Base-by-base conservation (phyloP, 2,329 filamentous ascomycete genomes). In the Basipetospora chlamydospora region DNA sequence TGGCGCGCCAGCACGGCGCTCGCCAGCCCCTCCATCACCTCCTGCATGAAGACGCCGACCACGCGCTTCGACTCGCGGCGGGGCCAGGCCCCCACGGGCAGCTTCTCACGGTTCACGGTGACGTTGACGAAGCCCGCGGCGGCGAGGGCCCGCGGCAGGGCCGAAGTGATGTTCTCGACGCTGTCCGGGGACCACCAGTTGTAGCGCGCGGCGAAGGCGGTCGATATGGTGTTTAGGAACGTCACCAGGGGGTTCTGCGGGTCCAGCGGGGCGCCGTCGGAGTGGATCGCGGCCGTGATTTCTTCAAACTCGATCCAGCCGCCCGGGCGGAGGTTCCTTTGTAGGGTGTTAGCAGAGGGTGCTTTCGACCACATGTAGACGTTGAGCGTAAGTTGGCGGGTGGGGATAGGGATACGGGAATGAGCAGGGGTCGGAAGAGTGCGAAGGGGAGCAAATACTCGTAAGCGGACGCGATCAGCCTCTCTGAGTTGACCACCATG, bases 401-500 rank as follows among this genome's bases (percentile, higher is more conserved):
- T n/a, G n/a, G n/a, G n/a, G n/a, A n/a, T n/a, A n/a, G n/a, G n/a
- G n/a, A n/a, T n/a, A n/a, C n/a, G n/a, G n/a, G 13, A 29, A 28
- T 29, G 7, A 13, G n/a, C 11, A 22, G 15, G 26, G 16, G 13
- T 15, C 28, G 7, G 17, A 11, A 26, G 34, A 15, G 8, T n/a
- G 32, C 18, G 16, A 25, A 25, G 16, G 21, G 16, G 23, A 13
- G 18, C 7, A 36, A 13, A 7, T 31, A 31, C 35, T 31, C 28
- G 7, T 23, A 69, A 0, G 63, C 52, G 39, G 70, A 67, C 11
- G 52, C 50, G 39, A 78, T 64, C 6, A 80, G 54, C 11, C 62
- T 53, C 15, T 60, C 57, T 56, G 73, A 80, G 43, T 73, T 64
- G 1, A 58, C 52, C 42, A 78, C 66, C 31, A 64, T 63, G 15